Evolutionary conservation across 1,139 yeast species (phyloP).

Genomic region (Saccharomycopsis hybrid): DNA sequence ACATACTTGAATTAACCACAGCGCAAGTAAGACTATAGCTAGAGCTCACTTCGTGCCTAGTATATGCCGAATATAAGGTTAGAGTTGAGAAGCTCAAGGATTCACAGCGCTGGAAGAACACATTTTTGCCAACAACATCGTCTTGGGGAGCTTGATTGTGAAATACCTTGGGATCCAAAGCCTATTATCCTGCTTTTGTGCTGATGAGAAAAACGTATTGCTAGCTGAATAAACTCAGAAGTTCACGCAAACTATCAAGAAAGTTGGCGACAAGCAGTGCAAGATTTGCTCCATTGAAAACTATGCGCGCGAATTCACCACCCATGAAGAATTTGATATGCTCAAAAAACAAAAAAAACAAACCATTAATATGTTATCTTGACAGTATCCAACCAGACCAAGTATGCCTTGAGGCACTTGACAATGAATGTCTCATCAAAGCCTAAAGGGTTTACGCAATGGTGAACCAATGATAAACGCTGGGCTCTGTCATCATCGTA

Average conservation of each 20-base stretch:
- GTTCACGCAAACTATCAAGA: background rate
- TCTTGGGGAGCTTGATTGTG: constrained; percentile 1
- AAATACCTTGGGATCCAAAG: constrained; percentile 5
- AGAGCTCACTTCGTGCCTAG: background rate
- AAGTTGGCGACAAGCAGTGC: constrained; percentile 1
- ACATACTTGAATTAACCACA: too few relatives aligned
- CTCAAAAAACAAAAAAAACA: background rate
- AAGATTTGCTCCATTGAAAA: background rate
- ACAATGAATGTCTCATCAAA: background rate
- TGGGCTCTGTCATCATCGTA: background rate
- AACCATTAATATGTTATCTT: background rate
- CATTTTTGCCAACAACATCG: background rate
- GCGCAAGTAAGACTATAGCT: too few relatives aligned
- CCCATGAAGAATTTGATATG: background rate
- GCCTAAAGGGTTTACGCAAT: too few relatives aligned
- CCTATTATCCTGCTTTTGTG: background rate
- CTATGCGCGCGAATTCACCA: background rate
- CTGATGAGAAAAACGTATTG: background rate
- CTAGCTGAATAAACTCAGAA: background rate
- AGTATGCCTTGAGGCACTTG: background rate
- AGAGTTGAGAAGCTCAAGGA: background rate
- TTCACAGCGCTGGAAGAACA: constrained; percentile 1
- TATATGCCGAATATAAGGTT: background rate
- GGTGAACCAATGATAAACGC: background rate
- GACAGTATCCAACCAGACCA: constrained; percentile 1